Base-by-base conservation (phyloP, 345 rosid genomes). In the Lepidium aucheri region DNA sequence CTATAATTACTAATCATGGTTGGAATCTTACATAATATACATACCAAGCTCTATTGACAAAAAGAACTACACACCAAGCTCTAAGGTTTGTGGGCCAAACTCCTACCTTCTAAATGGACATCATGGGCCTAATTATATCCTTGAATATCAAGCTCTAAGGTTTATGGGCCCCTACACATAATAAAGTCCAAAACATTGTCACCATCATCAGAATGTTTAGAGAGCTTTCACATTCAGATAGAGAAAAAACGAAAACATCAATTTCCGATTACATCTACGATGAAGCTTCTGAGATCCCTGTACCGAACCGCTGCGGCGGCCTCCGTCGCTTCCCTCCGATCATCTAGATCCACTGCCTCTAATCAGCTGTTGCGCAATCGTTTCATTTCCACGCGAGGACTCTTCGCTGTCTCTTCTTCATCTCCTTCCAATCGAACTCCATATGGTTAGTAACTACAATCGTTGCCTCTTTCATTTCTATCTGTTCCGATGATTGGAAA, bases 211-310 rank as follows among this genome's bases (percentile, higher is more conserved):
- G 42, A 58, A 68, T 30, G 13, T 43, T 30, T 22, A 62, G 9
- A 59, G 53, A 46, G 64, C 72, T 57, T 57, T 46, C 18, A 9
- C 46, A 15, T 22, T 36, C 57, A 46, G 63, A 55, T 55, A 44
- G 38, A 55, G 20, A 46, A 22, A 53, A 28, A 53, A 28, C 34
- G 10, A 17, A 38, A 56, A 34, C 33, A 2, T 26, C 49, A 8
- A 46, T 16, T 36, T 53, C n/a, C 5, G 17, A 67, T 55, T 67
- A 33, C 35, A 32, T 44, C 63, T 20, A 63, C 60, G 53, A 71
- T 71, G 79, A 30, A 18, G 13, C 52, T 68, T 16, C 42, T 79
- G 20, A 72, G 82, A 79, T 76, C 77, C 45, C 62, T 79, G 42
- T 60, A 12, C 57, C 66, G 80, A 63, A 68, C 69, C 45, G 77